Evolutionary conservation across 306 rosid species (phyloP).

Genomic region (Rosa multiflora): DNA sequence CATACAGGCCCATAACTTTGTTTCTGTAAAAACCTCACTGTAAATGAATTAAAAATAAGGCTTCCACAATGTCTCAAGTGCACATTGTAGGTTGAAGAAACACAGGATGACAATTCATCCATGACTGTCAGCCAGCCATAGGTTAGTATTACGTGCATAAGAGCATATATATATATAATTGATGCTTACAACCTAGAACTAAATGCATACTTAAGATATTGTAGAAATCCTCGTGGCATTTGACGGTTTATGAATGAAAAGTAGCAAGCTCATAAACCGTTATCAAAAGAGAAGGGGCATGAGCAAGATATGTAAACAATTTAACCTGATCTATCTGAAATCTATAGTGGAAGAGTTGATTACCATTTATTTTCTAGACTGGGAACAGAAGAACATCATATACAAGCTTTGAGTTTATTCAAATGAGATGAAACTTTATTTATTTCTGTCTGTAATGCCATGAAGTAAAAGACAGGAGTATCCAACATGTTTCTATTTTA

Average conservation of each 20-base stretch:
- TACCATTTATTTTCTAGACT: not conserved
- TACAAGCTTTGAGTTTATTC: not conserved
- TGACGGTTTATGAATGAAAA: not conserved
- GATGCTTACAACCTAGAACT: not conserved
- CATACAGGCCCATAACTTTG: conserved; percentile 10
- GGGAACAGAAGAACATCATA: conserved; percentile 1
- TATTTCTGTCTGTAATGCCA: not conserved
- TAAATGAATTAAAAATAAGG: not conserved
- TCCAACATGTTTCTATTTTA: not conserved
- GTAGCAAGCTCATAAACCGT: conserved; percentile 6
- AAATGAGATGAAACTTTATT: not conserved
- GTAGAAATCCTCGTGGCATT: not conserved
- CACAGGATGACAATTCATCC: not conserved
- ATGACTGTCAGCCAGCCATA: not conserved
- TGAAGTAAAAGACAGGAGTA: not conserved
- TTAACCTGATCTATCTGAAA: not conserved
- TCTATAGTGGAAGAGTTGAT: not conserved
- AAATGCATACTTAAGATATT: not conserved
- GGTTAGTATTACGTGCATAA: not conserved
- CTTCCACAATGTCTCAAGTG: not conserved
- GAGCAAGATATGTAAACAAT: not conserved
- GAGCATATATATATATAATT: not conserved
- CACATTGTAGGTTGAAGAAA: not conserved
- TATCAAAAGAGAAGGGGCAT: not conserved
- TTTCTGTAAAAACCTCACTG: conserved; percentile 9